Evolutionary conservation across 495 filamentous ascomycete species (phyloP).

Genomic region (Apodospora peruviana): DNA sequence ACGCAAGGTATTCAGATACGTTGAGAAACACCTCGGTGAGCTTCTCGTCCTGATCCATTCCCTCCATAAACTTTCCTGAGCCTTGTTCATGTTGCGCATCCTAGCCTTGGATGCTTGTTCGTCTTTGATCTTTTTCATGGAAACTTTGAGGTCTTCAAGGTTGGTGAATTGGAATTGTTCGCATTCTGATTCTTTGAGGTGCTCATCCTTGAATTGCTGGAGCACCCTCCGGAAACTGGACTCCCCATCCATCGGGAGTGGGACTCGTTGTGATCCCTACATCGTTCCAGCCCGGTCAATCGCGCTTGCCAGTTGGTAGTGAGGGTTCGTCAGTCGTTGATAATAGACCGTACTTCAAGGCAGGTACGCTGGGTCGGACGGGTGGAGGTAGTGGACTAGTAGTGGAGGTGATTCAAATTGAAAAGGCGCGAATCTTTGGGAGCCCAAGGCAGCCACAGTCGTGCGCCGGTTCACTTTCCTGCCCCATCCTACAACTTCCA

Average conservation of each 20-base stretch:
- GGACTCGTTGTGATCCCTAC: not conserved
- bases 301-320: not conserved
- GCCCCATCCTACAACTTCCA: not conserved
- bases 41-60: conserved; percentile 3
- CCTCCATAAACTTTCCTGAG: conserved; percentile 3
- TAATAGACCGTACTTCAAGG: not conserved
- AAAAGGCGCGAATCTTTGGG: not conserved
- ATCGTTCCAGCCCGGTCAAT: not conserved
- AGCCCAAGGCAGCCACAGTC: conserved; percentile 1
- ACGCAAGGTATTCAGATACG: not conserved
- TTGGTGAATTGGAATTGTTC: conserved; percentile 1
- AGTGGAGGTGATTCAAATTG: not conserved
- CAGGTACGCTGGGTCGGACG: not conserved
- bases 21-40: conserved; percentile 7
- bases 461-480: conserved; percentile 1
- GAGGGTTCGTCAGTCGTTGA: not conserved
- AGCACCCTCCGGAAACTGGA: not conserved
- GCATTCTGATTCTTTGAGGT: not conserved
- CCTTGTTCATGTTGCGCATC: conserved; percentile 2
- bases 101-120: not conserved
- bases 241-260: not conserved
- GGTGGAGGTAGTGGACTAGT: not conserved
- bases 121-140: conserved; percentile 2
- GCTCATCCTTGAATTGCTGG: not conserved
- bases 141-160: not conserved